Base-by-base conservation (phyloP, 2,329 filamentous ascomycete genomes). In the Trichoderma cornu-damae region DNA sequence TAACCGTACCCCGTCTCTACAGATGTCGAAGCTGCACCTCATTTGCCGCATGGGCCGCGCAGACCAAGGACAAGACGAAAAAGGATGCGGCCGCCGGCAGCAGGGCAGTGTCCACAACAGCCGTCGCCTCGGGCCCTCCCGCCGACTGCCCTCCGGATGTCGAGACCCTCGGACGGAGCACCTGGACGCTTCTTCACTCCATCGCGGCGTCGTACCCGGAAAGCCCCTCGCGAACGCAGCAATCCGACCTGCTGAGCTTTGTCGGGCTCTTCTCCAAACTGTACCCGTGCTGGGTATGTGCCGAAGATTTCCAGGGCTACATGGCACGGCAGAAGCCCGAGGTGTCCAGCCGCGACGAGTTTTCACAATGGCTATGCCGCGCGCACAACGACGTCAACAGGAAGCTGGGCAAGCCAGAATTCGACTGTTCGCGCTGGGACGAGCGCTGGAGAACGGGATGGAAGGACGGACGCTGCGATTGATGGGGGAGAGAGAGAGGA, bases 281-380 rank as follows among this genome's bases (percentile, higher is more conserved):
- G 18, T 99, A 99, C 69, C 94, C 94, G 3, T 99, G 94, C 77
- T 96, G 92, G 90, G 83, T 88, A 3, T 99, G 94, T 72, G 94
- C 92, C 32, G 88, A 93, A 60, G 93, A 97, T 69, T 96, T 99
- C 71, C 87, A 87, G 70, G 71, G 70, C 0, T 97, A 93, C 80
- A 86, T 97, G 77, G 79, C 77, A 61, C 80, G 81, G 61, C 88
- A 92, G 63, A 82, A 83, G 68, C 85, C 93, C 37, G 71, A 72
- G 60, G 75, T 82, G 7, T 76, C 73, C 37, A 82, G 79, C 62
- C 74, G 84, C 35, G 81, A 84, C 58, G 87, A 90, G 65, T 90
- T 94, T 71, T 89, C 89, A 22, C 77, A 77, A 60, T 95, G 90
- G 90, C 80, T 94, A 71, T 95, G 89, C 68, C 85, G 88, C 67